Conservation (phyloP, 495 filamentous ascomycete genomes). For the Cudoniella acicularis region DNA sequence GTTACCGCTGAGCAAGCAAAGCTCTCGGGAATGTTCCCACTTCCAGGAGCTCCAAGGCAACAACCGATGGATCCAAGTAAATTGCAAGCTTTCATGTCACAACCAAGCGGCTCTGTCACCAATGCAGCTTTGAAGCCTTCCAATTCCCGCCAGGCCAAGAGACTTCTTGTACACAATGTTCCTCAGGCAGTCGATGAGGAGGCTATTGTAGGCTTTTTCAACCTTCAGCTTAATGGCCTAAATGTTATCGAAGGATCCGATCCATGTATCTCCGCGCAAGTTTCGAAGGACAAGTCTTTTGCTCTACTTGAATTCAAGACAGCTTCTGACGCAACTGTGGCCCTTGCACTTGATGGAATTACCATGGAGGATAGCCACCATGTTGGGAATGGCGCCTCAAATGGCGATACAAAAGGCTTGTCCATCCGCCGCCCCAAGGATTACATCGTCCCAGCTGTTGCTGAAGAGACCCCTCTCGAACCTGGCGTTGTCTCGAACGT, state of each 20-base stretch:
- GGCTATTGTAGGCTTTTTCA: conserved; percentile 79
- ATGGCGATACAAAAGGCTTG: conserved; percentile 59
- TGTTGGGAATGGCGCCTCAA: conserved; percentile 49
- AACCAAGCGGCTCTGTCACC: conserved; percentile 69
- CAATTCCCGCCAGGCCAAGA: conserved; percentile 89
- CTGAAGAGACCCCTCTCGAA: conserved; percentile 72
- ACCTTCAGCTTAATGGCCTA: conserved; percentile 88
- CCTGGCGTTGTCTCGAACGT: conserved; percentile 73
- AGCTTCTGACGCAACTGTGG: conserved; percentile 83
- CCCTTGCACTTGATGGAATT: conserved; percentile 84
- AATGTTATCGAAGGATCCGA: conserved; percentile 84
- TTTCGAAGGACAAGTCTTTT: conserved; percentile 73
- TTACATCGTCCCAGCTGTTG: conserved; percentile 85
- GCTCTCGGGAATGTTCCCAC: conserved; percentile 98
- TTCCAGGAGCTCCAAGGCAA: conserved; percentile 91
- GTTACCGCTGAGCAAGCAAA: conserved; percentile 99
- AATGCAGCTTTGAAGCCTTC: conserved; percentile 82
- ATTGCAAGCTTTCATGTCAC: conserved; percentile 92
- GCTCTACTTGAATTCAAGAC: conserved; percentile 91
- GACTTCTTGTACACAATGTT: conserved; percentile 82
- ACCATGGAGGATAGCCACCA: conserved; percentile 72
- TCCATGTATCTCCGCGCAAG: conserved; percentile 79
- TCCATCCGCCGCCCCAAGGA: conserved; percentile 90
- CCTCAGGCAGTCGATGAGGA: conserved; percentile 68
- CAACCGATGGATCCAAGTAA: conserved; percentile 95